Base-by-base conservation (phyloP, 768 basidiomycete genomes). In the Strobilomyces dryophilus region DNA sequence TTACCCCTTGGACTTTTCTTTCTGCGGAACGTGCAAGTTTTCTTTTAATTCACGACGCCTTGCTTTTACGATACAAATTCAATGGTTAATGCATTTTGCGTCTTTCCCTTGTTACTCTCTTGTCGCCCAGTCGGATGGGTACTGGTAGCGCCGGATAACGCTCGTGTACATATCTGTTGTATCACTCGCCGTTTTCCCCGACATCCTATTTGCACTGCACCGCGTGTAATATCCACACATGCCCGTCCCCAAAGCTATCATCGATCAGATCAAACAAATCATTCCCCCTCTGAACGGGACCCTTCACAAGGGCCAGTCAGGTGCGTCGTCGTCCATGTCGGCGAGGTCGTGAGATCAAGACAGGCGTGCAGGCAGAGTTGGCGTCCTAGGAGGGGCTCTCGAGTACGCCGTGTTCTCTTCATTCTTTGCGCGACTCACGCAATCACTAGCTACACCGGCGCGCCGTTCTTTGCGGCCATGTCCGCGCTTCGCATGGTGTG, bases 241-340 rank as follows among this genome's bases (percentile, higher is more conserved):
- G 88, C 74, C 85, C 11, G 65, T 89, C 45, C 75, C 85, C 44
- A 81, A 78, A 58, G 64, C 72, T 26, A 71, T 92, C 55, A 65
- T 89, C 32, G 79, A 84, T 18, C 85, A 92, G 65, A 78, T 95
- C 52, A 87, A 84, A 65, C 78, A 81, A 57, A 76, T 98, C 52
- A 91, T 98, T 48, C 95, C 95, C 0, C 95, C 95, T 40, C 79
- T 98, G 27, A 85, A 93, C 61, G 85, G 86, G 8, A 82, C 85
- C 41, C 73, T 98, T 27, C 93, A 95, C 76, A 99, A 99, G 67
- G 95, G 95, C 27, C 95, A 98, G 73, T 93, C 91, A 57, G 91
- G 89, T 85, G 55, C 61, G 77, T 69, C 29, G 48, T 49, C 26
- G 31, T 27, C 12, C 15, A 18, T 10, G 40, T 18, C 12, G 15